These are phyloP conservation scores for Heracleum sosnowskyi DNA, from an alignment of 129 eudicot genomes.

Conservation along the genomic window DNA sequence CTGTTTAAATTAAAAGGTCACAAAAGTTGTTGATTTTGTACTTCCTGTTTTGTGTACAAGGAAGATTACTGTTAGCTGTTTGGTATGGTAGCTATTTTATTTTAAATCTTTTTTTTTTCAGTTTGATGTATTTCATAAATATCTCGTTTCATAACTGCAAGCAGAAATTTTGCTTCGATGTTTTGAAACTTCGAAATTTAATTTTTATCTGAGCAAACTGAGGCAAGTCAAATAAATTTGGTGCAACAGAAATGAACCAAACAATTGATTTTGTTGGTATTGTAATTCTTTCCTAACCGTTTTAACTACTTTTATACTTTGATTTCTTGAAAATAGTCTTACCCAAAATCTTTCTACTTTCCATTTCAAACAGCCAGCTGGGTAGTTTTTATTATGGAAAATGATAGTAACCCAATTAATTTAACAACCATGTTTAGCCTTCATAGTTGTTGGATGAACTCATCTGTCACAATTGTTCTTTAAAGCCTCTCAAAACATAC, in stretches of 20 bases:
- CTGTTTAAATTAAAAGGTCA: not conserved
- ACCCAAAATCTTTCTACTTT: conserved; percentile 7
- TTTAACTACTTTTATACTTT: conserved; percentile 2
- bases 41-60: not conserved
- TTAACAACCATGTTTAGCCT: conserved; percentile 17
- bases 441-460: conserved; percentile 24
- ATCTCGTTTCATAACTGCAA: not conserved
- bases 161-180: too few species aligned
- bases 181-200: too few species aligned
- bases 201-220: not conserved
- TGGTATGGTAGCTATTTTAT: not conserved
- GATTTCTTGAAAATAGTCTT: conserved; percentile 6
- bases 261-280: not conserved
- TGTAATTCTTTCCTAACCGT: conserved; percentile 12
- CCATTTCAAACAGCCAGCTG: not conserved
- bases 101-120: not conserved
- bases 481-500: conserved; percentile 15
- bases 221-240: not conserved
- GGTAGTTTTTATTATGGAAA: not conserved
- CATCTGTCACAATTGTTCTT: conserved; percentile 16
- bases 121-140: not conserved
- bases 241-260: conserved; percentile 2
- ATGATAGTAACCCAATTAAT: conserved; percentile 9
- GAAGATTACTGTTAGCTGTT: not conserved
- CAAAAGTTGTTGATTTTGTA: not conserved